Base-by-base conservation (phyloP, 306 rosid genomes). In the Phaseolus lunatus region DNA sequence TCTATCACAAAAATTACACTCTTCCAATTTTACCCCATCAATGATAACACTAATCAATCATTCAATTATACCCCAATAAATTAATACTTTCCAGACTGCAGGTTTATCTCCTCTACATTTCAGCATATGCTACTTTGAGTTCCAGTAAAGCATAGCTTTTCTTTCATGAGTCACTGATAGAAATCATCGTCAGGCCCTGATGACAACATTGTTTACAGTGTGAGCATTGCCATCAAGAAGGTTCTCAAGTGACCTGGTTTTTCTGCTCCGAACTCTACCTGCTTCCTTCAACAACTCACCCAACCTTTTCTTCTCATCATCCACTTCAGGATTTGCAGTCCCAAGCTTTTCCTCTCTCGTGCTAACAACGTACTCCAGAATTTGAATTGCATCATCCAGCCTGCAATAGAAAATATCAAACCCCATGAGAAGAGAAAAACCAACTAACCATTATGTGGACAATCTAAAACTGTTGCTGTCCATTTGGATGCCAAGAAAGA, bases 311-410 rank as follows among this genome's bases (percentile, higher is more conserved):
- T 88, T 96, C 87, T 96, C 99, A 56, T 96, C 99, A 61, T 84
- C 88, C 22, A 91, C 99, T 15, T 92, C 99, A 19, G 99, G 99
- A 82, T 93, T 92, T 47, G 99, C 98, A 4, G 99, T 96, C 56
- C 99, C 99, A 3, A 96, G 97, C 50, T 96, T 96, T 84, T 96
- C 97, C 82, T 96, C 99, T 79, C 99, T 90, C 86, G 75, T 70
- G 76, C 86, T 87, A 49, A 96, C 98, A 43, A 96, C 93, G 15
- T 84, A 83, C 78, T 96, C 99, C 89, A 96, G 83, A 70, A 90
- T 78, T 59, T 91, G 88, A 57, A 96, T 92, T 16, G 99, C 99
- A 50, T 96, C 99, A 77, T 92, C 98, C 85, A 92, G 76, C 90
- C 99, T 96, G 81, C 75, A 78, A 58, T 22, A 50, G 6, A 50